Evolutionary conservation across 1,284 basidiomycete genomes (phyloP), one percentile per base, ranked within the genome.

Genomic region (Somion occarium): DNA sequence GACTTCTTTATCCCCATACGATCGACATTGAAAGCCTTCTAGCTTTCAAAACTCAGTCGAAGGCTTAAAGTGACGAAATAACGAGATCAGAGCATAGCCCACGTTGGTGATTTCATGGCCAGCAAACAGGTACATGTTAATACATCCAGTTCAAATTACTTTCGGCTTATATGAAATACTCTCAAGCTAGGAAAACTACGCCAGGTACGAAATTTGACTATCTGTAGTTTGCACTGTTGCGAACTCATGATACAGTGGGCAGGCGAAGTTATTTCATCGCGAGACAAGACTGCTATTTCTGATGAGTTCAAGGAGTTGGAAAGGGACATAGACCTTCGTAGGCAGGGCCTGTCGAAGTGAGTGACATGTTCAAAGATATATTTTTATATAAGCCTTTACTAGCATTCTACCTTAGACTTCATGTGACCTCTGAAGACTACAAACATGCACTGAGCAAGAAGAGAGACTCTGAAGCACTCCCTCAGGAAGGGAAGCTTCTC

Each of bases 391-490:
- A 37, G 34, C 15, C 22, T 1, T 23, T 27, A 12, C 19, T 44
- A 9, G 9, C 5, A n/a, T 50, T 19, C 9, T 15, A 34, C 7
- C n/a, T 23, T 57, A 90, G 88, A 61, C 64, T 91, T 52, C 75
- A 81, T 58, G 58, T 74, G 39, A 83, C 80, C 22, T 79, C 84
- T 3, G 75, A 80, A 50, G 74, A 73, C 19, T 90, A 85, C 58
- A 76, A 85, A 50, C 75, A 76, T 58, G 70, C 71, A 9, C 66
- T 91, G 9, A 73, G 79, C 15, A 88, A 87, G 74, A 89, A 83
- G 70, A 84, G 81, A 59, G 69, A 76, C 2, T 78, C 73, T n/a
- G 73, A 75, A 15, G 77, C 73, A 1, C 68, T 83, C 1, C 79
- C 79, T 27, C 79, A 81, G 51, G 64, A 72, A 1, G 83, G 82